These are phyloP conservation scores for Haematococcus sp. DNA, from an alignment of 139 green algal genomes.

Conservation along the genomic window DNA sequence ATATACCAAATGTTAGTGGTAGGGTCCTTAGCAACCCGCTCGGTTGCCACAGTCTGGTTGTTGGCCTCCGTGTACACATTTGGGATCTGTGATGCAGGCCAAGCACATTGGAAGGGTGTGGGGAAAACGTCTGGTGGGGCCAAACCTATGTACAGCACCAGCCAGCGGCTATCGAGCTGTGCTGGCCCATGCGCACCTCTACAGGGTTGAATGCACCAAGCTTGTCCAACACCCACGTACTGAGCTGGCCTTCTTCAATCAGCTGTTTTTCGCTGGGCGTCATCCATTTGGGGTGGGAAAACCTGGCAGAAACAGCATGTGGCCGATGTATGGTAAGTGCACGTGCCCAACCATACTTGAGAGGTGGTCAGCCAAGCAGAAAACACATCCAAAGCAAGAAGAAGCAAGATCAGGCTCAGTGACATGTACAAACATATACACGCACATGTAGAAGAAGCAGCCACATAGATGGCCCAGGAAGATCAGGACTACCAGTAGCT, in stretches of 20 bases:
- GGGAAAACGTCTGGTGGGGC: too few species aligned
- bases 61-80: neutral
- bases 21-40: neutral
- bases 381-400: too few species aligned
- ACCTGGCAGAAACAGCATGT: slow-evolving; percentile 5
- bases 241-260: slow-evolving; percentile 31
- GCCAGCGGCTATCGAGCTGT: neutral
- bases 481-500: slow-evolving; percentile 52
- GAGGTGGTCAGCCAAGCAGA: too few species aligned
- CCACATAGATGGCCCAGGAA: slow-evolving; percentile 48
- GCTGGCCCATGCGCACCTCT: neutral
- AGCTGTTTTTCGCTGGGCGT: slow-evolving; percentile 21
- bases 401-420: neutral
- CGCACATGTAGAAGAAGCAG: slow-evolving; percentile 62
- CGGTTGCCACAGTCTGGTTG: neutral
- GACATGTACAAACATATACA: neutral
- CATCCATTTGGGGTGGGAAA: slow-evolving; percentile 3
- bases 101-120: too few species aligned
- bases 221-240: slow-evolving; percentile 44
- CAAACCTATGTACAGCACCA: neutral
- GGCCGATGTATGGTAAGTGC: too few species aligned
- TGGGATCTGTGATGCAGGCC: neutral
- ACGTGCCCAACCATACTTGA: too few species aligned
- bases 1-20: slow-evolving; percentile 23
- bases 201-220: slow-evolving; percentile 39